Evolutionary conservation across 2,329 filamentous ascomycete genomes (phyloP).

Genomic region (Ramularia endophylla): DNA sequence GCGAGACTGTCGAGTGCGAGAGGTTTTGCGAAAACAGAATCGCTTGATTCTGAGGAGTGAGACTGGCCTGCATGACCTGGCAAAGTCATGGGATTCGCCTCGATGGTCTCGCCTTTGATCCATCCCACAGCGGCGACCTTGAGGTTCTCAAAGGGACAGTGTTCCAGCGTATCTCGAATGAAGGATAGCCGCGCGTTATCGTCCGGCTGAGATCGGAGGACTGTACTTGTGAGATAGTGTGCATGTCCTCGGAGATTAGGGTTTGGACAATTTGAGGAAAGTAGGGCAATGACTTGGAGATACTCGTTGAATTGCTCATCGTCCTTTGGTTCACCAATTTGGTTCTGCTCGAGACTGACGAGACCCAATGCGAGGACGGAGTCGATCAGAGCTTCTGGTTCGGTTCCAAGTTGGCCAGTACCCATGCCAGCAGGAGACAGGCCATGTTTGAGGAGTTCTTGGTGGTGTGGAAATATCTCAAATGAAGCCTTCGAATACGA

Average conservation of each 20-base stretch:
- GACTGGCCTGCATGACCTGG: constrained; percentile 15
- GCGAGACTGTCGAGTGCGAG: constrained; percentile 44
- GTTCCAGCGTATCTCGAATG: constrained; percentile 50
- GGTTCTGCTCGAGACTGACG: constrained; percentile 42
- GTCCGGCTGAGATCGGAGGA: constrained; percentile 50
- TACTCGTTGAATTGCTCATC: constrained; percentile 50
- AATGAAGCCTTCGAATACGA: constrained; percentile 28
- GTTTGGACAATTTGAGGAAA: constrained; percentile 45
- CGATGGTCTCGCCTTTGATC: constrained; percentile 55
- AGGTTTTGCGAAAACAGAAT: constrained; percentile 44
- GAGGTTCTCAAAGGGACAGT: constrained; percentile 49
- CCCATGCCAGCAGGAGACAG: constrained; percentile 34
- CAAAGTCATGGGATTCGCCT: constrained; percentile 35
- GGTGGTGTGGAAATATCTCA: constrained; percentile 49
- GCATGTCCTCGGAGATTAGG: constrained; percentile 44
- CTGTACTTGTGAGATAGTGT: constrained; percentile 44
- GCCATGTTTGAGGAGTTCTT: constrained; percentile 47
- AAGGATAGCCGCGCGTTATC: constrained; percentile 47
- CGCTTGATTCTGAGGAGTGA: constrained; percentile 10
- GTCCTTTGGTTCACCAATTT: constrained; percentile 41
- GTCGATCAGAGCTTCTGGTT: constrained; percentile 50
- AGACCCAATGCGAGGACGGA: constrained; percentile 49
- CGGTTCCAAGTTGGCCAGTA: constrained; percentile 36
- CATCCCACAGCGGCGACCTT: constrained; percentile 55
- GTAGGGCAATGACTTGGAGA: constrained; percentile 43